Conservation (phyloP, 2,329 filamentous ascomycete species). For the Dothideomycetes sp. region DNA sequence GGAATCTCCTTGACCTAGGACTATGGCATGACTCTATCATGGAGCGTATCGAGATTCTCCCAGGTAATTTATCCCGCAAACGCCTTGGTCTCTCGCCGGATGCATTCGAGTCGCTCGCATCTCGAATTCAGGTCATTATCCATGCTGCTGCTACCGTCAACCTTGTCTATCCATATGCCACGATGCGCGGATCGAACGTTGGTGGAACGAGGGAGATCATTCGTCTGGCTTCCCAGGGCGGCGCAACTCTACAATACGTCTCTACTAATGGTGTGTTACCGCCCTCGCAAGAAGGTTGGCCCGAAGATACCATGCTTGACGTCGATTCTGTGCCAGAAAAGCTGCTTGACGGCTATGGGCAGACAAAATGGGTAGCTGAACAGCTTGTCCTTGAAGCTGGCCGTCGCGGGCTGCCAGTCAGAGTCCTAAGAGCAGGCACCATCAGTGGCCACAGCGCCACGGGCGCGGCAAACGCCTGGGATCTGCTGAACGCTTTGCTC, state of each 20-base stretch:
- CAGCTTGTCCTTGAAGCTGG: conserved; percentile 61
- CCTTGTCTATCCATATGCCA: conserved; percentile 71
- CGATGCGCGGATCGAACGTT: conserved; percentile 62
- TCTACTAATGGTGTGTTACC: conserved; percentile 74
- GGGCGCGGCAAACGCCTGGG: conserved; percentile 67
- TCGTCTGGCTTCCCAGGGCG: conserved; percentile 54
- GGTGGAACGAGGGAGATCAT: conserved; percentile 68
- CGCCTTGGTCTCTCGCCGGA: conserved; percentile 57
- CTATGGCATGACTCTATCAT: conserved; percentile 68
- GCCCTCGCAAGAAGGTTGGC: conserved; percentile 58
- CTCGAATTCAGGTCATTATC: conserved; percentile 59
- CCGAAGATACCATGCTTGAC: conserved; percentile 55
- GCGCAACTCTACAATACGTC: conserved; percentile 65
- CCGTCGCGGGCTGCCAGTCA: conserved; percentile 56
- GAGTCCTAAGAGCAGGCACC: conserved; percentile 63
- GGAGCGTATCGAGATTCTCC: conserved; percentile 65
- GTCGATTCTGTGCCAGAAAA: conserved; percentile 59
- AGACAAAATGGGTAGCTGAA: conserved; percentile 75
- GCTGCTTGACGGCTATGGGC: conserved; percentile 62
- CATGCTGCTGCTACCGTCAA: conserved; percentile 72
- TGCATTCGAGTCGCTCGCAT: conserved; percentile 53
- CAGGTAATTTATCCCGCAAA: conserved; percentile 60
- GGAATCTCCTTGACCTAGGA: conserved; percentile 66
- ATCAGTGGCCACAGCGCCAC: conserved; percentile 68
- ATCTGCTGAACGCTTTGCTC: conserved; percentile 64